phyloP scores from a whole-genome alignment of 345 rosid species.

The Sapria himalayana region DNA sequence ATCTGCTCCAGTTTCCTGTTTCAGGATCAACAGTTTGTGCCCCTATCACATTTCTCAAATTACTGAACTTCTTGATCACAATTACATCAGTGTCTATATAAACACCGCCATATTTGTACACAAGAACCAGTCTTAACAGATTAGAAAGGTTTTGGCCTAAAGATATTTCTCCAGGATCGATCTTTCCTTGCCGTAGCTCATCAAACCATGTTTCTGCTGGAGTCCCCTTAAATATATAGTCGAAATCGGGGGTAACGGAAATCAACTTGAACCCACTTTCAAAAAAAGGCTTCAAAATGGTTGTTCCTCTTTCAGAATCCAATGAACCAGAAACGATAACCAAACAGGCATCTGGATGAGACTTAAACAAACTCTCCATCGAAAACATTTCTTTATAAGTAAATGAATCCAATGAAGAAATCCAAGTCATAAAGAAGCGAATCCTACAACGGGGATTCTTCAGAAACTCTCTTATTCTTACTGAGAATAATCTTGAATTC shows the following conservation, averaged over 20 bases:
- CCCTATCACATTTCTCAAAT: conserved; percentile 43
- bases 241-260: conserved; percentile 45
- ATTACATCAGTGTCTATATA: conserved; percentile 69
- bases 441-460: conserved; percentile 30
- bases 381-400: conserved; percentile 38
- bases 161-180: conserved; percentile 60
- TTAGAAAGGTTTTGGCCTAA: conserved; percentile 84
- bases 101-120: conserved; percentile 67
- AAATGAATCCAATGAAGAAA: conserved; percentile 39
- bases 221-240: conserved; percentile 36
- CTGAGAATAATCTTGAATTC: conserved; percentile 21
- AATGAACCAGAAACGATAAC: conserved; percentile 52
- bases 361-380: conserved; percentile 45
- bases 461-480: conserved; percentile 24
- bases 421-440: conserved; percentile 88
- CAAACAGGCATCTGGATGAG: conserved; percentile 44
- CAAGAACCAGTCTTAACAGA: conserved; percentile 44
- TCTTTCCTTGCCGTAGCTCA: conserved; percentile 24
- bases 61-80: conserved; percentile 24
- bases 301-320: conserved; percentile 32
- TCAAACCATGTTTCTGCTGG: conserved; percentile 49
- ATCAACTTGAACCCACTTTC: conserved; percentile 29
- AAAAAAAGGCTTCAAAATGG: conserved; percentile 24
- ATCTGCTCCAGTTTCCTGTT: conserved; percentile 60
- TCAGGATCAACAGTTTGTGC: conserved; percentile 43